Percentiles rank a stretch among this genome's conserved stretches.
phyloP scores from a whole-genome alignment of 495 filamentous ascomycete species.

The Rhypophila decipiens region DNA sequence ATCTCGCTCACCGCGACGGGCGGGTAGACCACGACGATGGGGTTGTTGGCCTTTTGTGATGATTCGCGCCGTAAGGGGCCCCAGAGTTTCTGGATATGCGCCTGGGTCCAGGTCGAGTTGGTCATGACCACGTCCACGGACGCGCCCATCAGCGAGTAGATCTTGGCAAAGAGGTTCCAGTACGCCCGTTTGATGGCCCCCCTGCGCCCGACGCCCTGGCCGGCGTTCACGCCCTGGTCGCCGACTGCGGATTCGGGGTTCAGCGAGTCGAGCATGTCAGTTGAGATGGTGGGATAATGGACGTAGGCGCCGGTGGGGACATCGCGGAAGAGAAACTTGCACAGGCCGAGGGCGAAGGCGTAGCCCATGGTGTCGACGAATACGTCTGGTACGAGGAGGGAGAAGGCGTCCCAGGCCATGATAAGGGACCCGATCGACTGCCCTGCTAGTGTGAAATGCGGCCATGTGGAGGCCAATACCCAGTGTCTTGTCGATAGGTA shows the following conservation, averaged over 20 bases:
- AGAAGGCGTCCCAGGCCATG: slow-evolving; percentile 90
- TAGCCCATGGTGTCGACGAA: slow-evolving; percentile 99
- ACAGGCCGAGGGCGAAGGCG: slow-evolving; percentile 77
- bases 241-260: slow-evolving; percentile 50
- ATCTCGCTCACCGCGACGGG: slow-evolving; percentile 85
- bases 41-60: slow-evolving; percentile 30
- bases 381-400: slow-evolving; percentile 81
- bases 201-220: slow-evolving; percentile 60
- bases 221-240: slow-evolving; percentile 76
- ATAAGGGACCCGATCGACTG: slow-evolving; percentile 83
- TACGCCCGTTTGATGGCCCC: slow-evolving; percentile 68
- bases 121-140: slow-evolving; percentile 91
- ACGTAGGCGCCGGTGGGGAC: slow-evolving; percentile 91
- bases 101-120: slow-evolving; percentile 90
- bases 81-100: slow-evolving; percentile 79
- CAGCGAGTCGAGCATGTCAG: slow-evolving; percentile 89
- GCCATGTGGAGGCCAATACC: slow-evolving; percentile 77
- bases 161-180: slow-evolving; percentile 75
- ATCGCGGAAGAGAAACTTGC: slow-evolving; percentile 71
- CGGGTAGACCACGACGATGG: slow-evolving; percentile 74
- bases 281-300: slow-evolving; percentile 97
- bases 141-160: slow-evolving; percentile 76
- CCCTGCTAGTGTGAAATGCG: slow-evolving; percentile 89
- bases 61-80: slow-evolving; percentile 45
- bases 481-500: slow-evolving; percentile 84